Evolutionary conservation across 140 eudicot species (phyloP).

Genomic region (Bidens hawaiensis): DNA sequence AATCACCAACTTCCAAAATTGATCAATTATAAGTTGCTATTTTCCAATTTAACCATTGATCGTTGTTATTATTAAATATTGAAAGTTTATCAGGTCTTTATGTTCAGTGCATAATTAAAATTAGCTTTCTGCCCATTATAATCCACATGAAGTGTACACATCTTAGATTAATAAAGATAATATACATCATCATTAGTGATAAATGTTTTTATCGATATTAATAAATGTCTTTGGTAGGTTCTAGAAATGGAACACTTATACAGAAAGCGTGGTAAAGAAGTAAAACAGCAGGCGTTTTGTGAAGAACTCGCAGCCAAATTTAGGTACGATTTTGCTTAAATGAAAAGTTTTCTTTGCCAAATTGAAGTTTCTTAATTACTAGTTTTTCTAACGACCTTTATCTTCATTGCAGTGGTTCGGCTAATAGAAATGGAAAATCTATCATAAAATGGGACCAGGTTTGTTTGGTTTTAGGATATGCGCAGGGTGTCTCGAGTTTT

Average conservation of each 20-base stretch:
- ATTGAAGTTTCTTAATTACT: slow-evolving; percentile 8
- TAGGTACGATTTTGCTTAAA: slow-evolving; percentile 42
- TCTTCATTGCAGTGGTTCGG: slow-evolving; percentile 52
- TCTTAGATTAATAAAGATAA: neutral
- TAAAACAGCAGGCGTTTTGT: slow-evolving; percentile 41
- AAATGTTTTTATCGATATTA: neutral
- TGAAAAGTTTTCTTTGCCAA: neutral
- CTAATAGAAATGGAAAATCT: slow-evolving; percentile 44
- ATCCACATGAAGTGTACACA: neutral
- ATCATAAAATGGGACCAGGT: slow-evolving; percentile 68
- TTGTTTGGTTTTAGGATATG: slow-evolving; percentile 13
- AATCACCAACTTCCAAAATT: too few relatives aligned
- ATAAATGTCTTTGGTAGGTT: slow-evolving; percentile 30
- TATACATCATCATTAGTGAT: neutral
- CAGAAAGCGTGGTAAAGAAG: slow-evolving; percentile 40
- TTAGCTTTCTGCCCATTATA: neutral
- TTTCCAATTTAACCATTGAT: too few relatives aligned
- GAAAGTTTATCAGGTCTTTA: neutral
- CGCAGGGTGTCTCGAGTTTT: too few relatives aligned
- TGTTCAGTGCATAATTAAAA: neutral
- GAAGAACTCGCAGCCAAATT: slow-evolving; percentile 68
- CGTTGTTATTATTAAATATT: neutral
- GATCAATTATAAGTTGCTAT: too few relatives aligned
- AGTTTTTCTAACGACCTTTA: neutral
- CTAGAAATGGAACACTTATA: slow-evolving; percentile 56